A percentile compares a stretch with the other conserved stretches of the same genome.
phyloP scores from a whole-genome alignment of 2,329 filamentous ascomycete species.

The Macroventuria anomochaeta region DNA sequence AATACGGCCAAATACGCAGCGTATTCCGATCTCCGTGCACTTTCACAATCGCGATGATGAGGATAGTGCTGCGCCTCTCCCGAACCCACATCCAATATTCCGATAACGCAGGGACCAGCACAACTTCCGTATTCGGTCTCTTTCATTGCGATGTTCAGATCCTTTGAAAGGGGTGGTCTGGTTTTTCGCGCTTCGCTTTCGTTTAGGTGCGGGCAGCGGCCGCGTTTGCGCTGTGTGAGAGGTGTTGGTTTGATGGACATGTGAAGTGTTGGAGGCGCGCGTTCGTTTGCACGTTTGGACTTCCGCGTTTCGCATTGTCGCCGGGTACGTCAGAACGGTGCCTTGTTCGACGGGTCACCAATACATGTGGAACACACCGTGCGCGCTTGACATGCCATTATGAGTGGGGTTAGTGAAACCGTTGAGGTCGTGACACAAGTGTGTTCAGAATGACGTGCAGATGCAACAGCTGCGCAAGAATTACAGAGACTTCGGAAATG shows the following conservation, averaged over 20 bases:
- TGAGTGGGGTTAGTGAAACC: constrained; percentile 12
- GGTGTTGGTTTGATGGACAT: neutral
- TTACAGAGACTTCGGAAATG: neutral
- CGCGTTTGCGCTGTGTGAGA: neutral
- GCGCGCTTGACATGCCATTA: constrained; percentile 5
- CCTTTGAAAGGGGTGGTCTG: no score
- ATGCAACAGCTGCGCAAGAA: neutral
- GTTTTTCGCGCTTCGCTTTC: no score
- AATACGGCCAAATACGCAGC: no score
- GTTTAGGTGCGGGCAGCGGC: neutral
- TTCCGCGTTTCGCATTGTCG: neutral
- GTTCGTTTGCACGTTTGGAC: neutral
- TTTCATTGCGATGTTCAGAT: neutral
- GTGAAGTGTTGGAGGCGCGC: neutral
- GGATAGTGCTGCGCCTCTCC: no score
- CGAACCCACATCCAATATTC: neutral
- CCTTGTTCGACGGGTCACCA: neutral
- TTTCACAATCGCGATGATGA: no score
- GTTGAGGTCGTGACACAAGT: constrained; percentile 6
- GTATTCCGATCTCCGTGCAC: no score
- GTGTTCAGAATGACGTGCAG: constrained; percentile 12
- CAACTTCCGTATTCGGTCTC: neutral
- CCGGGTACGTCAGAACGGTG: neutral
- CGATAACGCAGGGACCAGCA: neutral
- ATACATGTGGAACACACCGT: constrained; percentile 6